These are phyloP conservation scores for Diplodia seriata DNA, from an alignment of 2,329 filamentous ascomycete species.

Conservation along the genomic window DNA sequence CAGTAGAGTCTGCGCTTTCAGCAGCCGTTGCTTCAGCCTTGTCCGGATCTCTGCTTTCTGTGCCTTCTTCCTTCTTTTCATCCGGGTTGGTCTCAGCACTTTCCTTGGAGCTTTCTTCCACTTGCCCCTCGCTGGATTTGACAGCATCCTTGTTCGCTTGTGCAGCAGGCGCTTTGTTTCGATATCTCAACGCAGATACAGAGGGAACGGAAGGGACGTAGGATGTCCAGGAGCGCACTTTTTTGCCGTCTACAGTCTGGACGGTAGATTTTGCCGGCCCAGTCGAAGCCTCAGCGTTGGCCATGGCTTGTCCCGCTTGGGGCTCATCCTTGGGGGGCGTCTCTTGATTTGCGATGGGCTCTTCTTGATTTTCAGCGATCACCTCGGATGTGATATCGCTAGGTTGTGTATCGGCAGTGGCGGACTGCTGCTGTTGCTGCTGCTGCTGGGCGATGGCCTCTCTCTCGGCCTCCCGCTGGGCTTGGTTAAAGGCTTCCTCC, in stretches of 20 bases:
- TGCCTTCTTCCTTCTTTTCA: slow-evolving; percentile 31
- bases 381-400: slow-evolving; percentile 26
- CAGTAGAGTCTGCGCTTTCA: not conserved
- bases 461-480: slow-evolving; percentile 35
- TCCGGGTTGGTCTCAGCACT: not conserved
- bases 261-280: slow-evolving; percentile 35
- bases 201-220: slow-evolving; percentile 34
- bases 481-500: slow-evolving; percentile 34
- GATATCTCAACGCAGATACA: not conserved
- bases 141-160: slow-evolving; percentile 38
- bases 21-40: slow-evolving; percentile 4
- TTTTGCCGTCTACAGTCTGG: slow-evolving; percentile 35
- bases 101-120: not conserved
- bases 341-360: not conserved
- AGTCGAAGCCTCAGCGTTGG: not conserved
- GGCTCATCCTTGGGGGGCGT: not conserved
- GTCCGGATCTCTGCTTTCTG: slow-evolving; percentile 27
- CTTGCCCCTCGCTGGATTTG: slow-evolving; percentile 16
- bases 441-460: slow-evolving; percentile 37
- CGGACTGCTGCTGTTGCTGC: slow-evolving; percentile 36
- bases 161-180: not conserved
- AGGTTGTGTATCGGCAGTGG: not conserved
- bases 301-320: slow-evolving; percentile 9
- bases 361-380: not conserved
- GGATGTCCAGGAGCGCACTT: slow-evolving; percentile 10